Evolutionary conservation across 2,329 filamentous ascomycete genomes (phyloP), one percentile per base, ranked within the genome.

Genomic region (Ilyonectria mors-panacis): DNA sequence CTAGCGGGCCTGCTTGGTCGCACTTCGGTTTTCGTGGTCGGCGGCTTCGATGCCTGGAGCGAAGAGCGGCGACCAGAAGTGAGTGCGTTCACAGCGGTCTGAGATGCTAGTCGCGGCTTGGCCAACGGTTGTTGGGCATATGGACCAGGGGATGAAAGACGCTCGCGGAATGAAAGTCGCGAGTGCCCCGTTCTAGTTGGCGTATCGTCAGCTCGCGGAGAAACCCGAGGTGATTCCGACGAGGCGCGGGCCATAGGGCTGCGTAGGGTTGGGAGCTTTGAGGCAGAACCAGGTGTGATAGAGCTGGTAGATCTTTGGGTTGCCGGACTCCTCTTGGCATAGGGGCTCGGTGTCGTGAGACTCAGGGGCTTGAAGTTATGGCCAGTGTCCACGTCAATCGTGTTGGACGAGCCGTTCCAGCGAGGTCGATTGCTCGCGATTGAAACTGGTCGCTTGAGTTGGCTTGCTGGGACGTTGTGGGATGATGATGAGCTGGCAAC

Each of bases 331-430:
- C 73, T 81, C 73, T 83, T 87, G 6, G 86, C 79, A 67, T 88
- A 88, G 0, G 89, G 86, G 68, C 87, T 90, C 0, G 89, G 88
- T 1, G 88, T 88, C 7, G 88, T 90, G 50, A 89, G 80, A 39
- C 81, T 88, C 12, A 91, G 80, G 12, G 91, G 88, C 73, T 89
- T 91, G 81, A 90, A 92, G 77, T 89, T 89, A 78, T 92, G 90
- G 28, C 91, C 90, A n/a, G 88, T 87, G 35, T 91, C 86, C n/a
- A 90, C 83, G 67, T 90, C 87, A 7, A 82, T 82, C 5, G 88
- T 87, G 73, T 92, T 94, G 6, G 90, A 88, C 33, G 90, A 92
- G 12, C 75, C 77, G 76, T 91, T 95, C 93, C 93, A 96, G 65
- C 90, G 87, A 4, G 93, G 93, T 57, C 92, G 89, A 63, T 87